phyloP scores from a whole-genome alignment of 768 basidiomycete genomes.

The Russula earlei region DNA sequence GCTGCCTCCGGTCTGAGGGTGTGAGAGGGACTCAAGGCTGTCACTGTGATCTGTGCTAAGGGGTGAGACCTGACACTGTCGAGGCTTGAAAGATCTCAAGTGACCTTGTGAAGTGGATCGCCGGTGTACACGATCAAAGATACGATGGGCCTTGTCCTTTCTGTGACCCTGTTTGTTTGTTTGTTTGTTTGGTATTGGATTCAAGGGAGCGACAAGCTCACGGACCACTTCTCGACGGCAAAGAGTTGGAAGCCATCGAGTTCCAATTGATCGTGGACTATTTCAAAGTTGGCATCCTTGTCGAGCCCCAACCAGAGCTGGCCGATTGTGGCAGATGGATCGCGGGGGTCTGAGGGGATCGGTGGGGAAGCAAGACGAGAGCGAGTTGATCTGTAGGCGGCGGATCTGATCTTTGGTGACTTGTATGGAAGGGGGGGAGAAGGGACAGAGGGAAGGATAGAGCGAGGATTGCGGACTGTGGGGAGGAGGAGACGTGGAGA shows the following conservation, averaged over 20 bases:
- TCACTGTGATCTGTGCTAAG: constrained; percentile 44
- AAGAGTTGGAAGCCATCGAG: constrained; percentile 70
- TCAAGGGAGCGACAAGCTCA: constrained; percentile 5
- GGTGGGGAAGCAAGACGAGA: constrained; percentile 12
- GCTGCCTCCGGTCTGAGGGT: constrained; percentile 36
- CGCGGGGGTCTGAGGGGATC: background rate
- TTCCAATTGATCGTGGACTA: constrained; percentile 39
- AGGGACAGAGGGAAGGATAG: background rate
- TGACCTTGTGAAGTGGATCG: constrained; percentile 55
- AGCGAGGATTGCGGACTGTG: constrained; percentile 12
- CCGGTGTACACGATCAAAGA: constrained; percentile 72
- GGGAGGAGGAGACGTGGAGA: constrained; percentile 18
- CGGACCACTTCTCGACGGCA: constrained; percentile 76
- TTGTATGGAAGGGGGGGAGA: background rate
- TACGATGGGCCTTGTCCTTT: constrained; percentile 48
- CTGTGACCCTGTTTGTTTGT: constrained; percentile 52
- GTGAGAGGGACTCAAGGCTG: constrained; percentile 41
- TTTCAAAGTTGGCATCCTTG: constrained; percentile 37
- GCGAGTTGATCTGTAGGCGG: constrained; percentile 11
- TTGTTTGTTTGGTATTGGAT: too few relatives aligned
- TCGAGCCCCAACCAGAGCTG: constrained; percentile 39
- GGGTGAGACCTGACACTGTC: background rate
- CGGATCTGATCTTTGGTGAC: constrained; percentile 9
- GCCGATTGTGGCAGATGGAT: constrained; percentile 1
- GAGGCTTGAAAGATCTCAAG: background rate